Evolutionary conservation across 345 rosid species (phyloP).

Genomic region (Aegle marmelos): DNA sequence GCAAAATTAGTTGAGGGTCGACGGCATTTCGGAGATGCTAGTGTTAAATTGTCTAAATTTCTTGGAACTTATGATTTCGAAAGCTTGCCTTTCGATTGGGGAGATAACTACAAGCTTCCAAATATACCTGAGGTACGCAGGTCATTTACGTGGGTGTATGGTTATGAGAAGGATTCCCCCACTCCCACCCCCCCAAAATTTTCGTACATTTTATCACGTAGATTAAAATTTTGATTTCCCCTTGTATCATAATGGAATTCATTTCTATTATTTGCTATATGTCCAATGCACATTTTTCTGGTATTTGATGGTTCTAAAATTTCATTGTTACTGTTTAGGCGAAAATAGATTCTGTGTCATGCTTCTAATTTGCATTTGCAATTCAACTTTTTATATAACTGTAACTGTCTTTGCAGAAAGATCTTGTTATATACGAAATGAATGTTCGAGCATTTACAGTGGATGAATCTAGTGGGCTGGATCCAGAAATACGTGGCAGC

Average conservation of each 20-base stretch:
- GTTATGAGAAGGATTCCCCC: background rate
- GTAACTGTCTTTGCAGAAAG: constrained; percentile 55
- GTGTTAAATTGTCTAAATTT: constrained; percentile 53
- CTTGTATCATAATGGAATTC: background rate
- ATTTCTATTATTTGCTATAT: background rate
- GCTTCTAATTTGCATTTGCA: constrained; percentile 14
- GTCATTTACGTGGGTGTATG: constrained; percentile 4
- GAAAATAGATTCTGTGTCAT: background rate
- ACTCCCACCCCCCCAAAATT: background rate
- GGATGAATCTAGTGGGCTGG: constrained; percentile 81
- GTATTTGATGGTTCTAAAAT: background rate
- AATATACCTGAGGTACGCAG: constrained; percentile 69
- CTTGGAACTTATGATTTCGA: constrained; percentile 87
- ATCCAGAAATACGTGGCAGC: constrained; percentile 62
- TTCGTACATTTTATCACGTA: background rate
- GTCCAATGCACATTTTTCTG: constrained; percentile 1
- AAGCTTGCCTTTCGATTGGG: constrained; percentile 82
- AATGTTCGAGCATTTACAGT: constrained; percentile 93
- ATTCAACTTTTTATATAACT: constrained; percentile 10
- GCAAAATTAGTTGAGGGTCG: constrained; percentile 92
- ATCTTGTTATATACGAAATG: constrained; percentile 94
- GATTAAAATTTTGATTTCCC: background rate
- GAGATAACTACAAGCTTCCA: constrained; percentile 63
- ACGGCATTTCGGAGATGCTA: constrained; percentile 63
- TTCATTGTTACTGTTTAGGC: background rate